These are phyloP conservation scores for Beauveria scarabaeidicola DNA, from an alignment of 2,329 filamentous ascomycete species.

Conservation along the genomic window DNA sequence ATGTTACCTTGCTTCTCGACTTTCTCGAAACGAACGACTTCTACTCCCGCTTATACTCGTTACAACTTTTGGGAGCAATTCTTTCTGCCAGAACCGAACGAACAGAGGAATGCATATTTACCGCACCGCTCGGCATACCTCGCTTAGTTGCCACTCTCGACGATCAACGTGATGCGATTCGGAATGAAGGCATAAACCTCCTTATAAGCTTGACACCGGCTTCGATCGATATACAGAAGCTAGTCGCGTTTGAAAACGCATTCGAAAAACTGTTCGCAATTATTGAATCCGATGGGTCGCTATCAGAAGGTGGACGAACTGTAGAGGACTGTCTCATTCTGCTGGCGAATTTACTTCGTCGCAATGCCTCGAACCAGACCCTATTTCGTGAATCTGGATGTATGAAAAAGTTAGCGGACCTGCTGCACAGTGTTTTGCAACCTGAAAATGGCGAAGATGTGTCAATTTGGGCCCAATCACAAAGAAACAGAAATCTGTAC, in stretches of 20 bases:
- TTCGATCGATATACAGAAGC: slow-evolving; percentile 83
- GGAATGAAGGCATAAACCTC: slow-evolving; percentile 80
- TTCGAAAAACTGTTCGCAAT: slow-evolving; percentile 82
- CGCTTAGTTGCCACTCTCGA: slow-evolving; percentile 77
- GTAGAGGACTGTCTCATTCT: slow-evolving; percentile 92
- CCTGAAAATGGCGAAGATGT: slow-evolving; percentile 49
- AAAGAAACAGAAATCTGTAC: slow-evolving; percentile 85
- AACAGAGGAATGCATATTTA: slow-evolving; percentile 89
- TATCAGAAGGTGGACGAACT: slow-evolving; percentile 73
- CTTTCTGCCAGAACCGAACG: slow-evolving; percentile 77
- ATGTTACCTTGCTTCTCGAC: slow-evolving; percentile 82
- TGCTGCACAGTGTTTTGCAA: slow-evolving; percentile 54
- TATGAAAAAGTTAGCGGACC: slow-evolving; percentile 59
- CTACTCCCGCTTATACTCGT: slow-evolving; percentile 80
- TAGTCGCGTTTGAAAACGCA: slow-evolving; percentile 90
- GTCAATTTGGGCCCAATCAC: slow-evolving; percentile 65
- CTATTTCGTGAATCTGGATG: slow-evolving; percentile 88
- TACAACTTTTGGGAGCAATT: slow-evolving; percentile 84
- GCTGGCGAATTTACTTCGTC: slow-evolving; percentile 76
- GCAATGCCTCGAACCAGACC: slow-evolving; percentile 87
- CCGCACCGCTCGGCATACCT: slow-evolving; percentile 79
- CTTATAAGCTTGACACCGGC: slow-evolving; percentile 81
- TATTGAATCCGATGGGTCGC: slow-evolving; percentile 70
- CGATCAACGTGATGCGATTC: slow-evolving; percentile 75
- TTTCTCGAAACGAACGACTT: slow-evolving; percentile 83